Evolutionary conservation across 495 filamentous ascomycete species (phyloP), one percentile per base, ranked within the genome.

Genomic region (Cercophora samala): DNA sequence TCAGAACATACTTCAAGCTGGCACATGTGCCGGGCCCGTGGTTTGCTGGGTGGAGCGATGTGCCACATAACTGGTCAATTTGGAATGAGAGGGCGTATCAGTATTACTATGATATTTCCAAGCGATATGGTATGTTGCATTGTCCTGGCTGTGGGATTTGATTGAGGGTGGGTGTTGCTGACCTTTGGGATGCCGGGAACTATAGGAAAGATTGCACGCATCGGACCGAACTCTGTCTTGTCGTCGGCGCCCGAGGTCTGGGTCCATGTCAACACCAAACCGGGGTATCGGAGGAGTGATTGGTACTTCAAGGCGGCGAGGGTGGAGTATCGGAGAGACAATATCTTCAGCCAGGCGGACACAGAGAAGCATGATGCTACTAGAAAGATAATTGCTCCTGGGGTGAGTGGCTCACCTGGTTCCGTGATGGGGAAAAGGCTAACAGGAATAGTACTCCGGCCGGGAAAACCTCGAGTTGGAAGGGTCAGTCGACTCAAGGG

Each of bases 401-500:
- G 79, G 2, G 80, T 83, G 72, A 70, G 79, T 60, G 23, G 51
- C 22, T 60, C 24, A 3, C 24, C 60, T n/a, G 17, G 8, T 55
- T 22, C 56, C 21, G 21, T 42, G 22, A n/a, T n/a, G n/a, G n/a
- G n/a, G n/a, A n/a, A 46, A 11, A 5, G 23, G n/a, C 25, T 9
- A 56, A 32, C 59, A 55, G 1, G 17, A 55, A 18, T 53, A 70
- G 19, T 78, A 74, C 65, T 76, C 74, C 21, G 65, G 75, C 68
- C 70, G 70, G 65, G 67, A 72, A 9, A 72, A 72, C 15, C 63
- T 74, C 58, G 73, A 73, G 26, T 71, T 81, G 32, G 72, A 78
- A 56, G 68, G 77, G 8, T 75, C 81, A 21, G 75, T 86, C 55
- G 79, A 85, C 68, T 65, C 71, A 4, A 73, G 76, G 24, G 67